Conservation (phyloP, 257 asterid genomes). For the Echites panduratus region DNA sequence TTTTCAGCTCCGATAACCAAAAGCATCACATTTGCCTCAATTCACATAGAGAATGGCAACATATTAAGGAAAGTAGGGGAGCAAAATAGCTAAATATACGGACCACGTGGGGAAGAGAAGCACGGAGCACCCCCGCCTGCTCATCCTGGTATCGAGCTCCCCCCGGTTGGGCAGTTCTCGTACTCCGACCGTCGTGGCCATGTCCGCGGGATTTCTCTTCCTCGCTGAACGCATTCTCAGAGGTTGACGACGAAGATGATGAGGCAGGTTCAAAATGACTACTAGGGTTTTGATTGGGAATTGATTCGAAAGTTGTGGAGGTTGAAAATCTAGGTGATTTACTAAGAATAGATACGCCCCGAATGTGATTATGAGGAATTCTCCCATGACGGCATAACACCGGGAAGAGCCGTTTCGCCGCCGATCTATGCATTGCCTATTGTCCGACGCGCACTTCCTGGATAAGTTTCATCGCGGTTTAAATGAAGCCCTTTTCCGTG, state of each 20-base stretch:
- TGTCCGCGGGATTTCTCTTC: conserved; percentile 12
- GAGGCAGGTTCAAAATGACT: conserved; percentile 23
- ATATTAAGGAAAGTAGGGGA: not conserved
- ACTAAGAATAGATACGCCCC: conserved; percentile 14
- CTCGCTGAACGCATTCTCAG: conserved; percentile 17
- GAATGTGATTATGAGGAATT: conserved; percentile 15
- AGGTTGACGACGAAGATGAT: conserved; percentile 29
- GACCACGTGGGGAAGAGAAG: conserved; percentile 80
- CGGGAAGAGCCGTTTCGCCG: conserved; percentile 51
- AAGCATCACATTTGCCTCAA: not conserved
- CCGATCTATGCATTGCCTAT: conserved; percentile 50
- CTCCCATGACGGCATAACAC: conserved; percentile 35
- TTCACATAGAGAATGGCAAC: not conserved
- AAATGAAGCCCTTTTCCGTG: not conserved
- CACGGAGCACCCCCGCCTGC: conserved; percentile 76
- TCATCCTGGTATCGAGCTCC: conserved; percentile 64
- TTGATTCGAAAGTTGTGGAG: conserved; percentile 31
- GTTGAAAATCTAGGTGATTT: conserved; percentile 30
- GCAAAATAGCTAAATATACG: conserved; percentile 12
- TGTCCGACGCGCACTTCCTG: not conserved
- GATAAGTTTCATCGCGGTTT: not conserved
- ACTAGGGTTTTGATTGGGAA: conserved; percentile 30
- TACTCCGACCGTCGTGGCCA: conserved; percentile 25
- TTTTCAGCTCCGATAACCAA: not conserved
- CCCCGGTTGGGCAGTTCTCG: conserved; percentile 26